These are phyloP conservation scores for Boletus eberwhitei DNA, from an alignment of 768 basidiomycete species.

Conservation along the genomic window DNA sequence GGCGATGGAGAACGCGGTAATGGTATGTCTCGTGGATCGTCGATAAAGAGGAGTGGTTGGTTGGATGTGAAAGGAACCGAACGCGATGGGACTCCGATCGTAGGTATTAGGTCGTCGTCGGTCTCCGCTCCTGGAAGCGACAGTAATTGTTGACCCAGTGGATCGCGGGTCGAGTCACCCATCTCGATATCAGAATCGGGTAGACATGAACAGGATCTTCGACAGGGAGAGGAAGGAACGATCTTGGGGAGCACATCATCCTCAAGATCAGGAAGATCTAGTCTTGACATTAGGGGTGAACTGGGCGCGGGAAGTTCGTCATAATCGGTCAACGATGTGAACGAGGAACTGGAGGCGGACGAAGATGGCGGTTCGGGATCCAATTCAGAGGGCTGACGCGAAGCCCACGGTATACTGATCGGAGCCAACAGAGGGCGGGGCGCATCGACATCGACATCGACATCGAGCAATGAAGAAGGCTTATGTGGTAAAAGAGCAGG, in stretches of 20 bases:
- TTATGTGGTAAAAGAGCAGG: slow-evolving; percentile 10
- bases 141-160: slow-evolving; percentile 25
- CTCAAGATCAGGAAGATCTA: slow-evolving; percentile 32
- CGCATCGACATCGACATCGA: slow-evolving; percentile 23
- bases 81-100: slow-evolving; percentile 1
- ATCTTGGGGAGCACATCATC: slow-evolving; percentile 21
- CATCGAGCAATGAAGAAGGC: slow-evolving; percentile 25
- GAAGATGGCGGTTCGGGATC: slow-evolving; percentile 16
- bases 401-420: slow-evolving; percentile 24
- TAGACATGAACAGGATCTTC: slow-evolving; percentile 26
- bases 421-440: slow-evolving; percentile 17
- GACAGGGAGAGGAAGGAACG: slow-evolving; percentile 28
- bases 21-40: slow-evolving; percentile 37
- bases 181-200: slow-evolving; percentile 31
- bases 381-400: slow-evolving; percentile 4
- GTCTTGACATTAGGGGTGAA: slow-evolving; percentile 32
- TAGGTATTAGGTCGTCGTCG: slow-evolving; percentile 41
- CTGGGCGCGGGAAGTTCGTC: slow-evolving; percentile 22
- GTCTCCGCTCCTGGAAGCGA: slow-evolving; percentile 44
- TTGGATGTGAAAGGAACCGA: slow-evolving; percentile 14
- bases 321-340: slow-evolving; percentile 23
- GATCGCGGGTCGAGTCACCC: slow-evolving; percentile 16
- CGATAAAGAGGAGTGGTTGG: slow-evolving; percentile 40
- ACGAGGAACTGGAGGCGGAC: slow-evolving; percentile 11
- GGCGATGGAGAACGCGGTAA: slow-evolving; percentile 43